Evolutionary conservation across 768 basidiomycete genomes (phyloP), one percentile per base, ranked within the genome.

Genomic region (Lactarius indigo): DNA sequence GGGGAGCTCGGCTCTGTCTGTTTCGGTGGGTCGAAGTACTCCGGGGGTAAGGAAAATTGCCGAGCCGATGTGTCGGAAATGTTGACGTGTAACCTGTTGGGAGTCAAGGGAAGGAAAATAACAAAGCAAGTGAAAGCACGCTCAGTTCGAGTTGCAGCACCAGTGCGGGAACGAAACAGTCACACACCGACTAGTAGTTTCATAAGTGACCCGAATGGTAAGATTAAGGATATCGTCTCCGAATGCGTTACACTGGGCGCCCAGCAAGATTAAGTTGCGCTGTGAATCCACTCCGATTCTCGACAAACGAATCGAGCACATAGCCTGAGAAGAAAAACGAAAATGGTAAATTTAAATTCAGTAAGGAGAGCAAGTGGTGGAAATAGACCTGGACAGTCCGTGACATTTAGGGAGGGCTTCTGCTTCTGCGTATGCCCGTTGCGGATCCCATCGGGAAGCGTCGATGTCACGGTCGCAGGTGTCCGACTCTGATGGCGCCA

Each of bases 41-140:
- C 82, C 35, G 83, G 74, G 0, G 90, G 90, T 44, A 92, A 80
- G 7, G 83, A 85, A 76, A 87, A 92, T 72, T 92, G 91, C 57
- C 80, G 69, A 50, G 85, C 78, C 8, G 76, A 80, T 1, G 83
- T 82, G 73, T 91, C 89, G 68, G 79, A 84, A 12, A 91, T 86
- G 68, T 88, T 84, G 47, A 91, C 87, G 61, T 85, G 90, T 5
- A 91, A 77, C 56, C 89, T 90, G 61, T 52, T 17, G 50, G 23
- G 42, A 1, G 42, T 33, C 13, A n/a, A 9, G 23, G n/a, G 37
- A 17, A 13, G 37, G 15, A 6, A 39, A 6, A 20, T 44, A 8
- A n/a, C 18, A 44, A 6, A 50, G 47, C 3, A 26, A 23, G 47
- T 15, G 23, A 23, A 26, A 50, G n/a, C 12, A 50, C 2, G n/a